These are phyloP conservation scores for Salix purpurea DNA, from an alignment of 345 rosid genomes.

Conservation along the genomic window DNA sequence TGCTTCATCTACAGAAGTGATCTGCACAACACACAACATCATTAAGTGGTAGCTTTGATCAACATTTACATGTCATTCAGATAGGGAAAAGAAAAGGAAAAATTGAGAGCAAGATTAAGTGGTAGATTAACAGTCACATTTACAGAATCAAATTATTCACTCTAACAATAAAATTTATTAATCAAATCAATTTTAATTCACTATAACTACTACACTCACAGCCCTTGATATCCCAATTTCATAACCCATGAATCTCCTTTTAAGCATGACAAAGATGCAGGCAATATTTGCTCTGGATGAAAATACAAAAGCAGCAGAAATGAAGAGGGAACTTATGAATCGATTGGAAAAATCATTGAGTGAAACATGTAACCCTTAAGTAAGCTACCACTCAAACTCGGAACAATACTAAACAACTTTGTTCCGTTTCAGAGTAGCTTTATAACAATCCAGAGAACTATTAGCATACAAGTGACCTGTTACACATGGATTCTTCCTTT, in stretches of 20 bases:
- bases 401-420: not conserved
- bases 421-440: not conserved
- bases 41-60: constrained; percentile 8
- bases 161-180: not conserved
- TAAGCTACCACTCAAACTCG: not conserved
- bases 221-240: not conserved
- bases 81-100: not conserved
- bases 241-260: not conserved
- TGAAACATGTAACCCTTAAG: not conserved
- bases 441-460: not conserved
- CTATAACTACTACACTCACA: not conserved
- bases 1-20: constrained; percentile 93
- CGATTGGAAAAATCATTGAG: not conserved
- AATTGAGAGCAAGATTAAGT: no score
- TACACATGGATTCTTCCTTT: not conserved
- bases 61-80: not conserved
- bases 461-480: not conserved
- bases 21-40: constrained; percentile 42
- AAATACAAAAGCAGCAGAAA: not conserved
- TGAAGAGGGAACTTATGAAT: not conserved
- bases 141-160: not conserved
- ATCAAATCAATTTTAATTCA: not conserved
- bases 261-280: not conserved
- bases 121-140: not conserved
- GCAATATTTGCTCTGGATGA: not conserved